A percentile compares a stretch with the other conserved stretches of the same genome.
These are phyloP conservation scores for Sonneratia alba DNA, from an alignment of 345 rosid species.

Conservation along the genomic window DNA sequence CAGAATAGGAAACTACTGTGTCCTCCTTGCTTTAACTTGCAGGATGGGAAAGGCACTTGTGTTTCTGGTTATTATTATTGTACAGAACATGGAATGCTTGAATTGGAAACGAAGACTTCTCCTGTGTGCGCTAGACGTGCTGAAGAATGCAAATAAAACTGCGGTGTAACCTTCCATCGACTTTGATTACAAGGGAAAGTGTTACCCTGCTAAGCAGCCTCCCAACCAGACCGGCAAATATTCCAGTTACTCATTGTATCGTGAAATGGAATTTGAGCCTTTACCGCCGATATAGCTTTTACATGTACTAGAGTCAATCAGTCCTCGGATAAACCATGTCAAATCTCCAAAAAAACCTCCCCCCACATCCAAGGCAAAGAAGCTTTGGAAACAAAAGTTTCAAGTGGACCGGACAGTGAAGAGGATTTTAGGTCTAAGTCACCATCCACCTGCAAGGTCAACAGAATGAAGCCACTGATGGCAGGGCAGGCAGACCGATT, in stretches of 20 bases:
- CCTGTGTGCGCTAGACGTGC: neutral
- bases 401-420: too few species aligned
- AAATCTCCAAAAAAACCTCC: too few species aligned
- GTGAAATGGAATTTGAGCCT: too few species aligned
- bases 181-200: neutral
- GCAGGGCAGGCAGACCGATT: neutral
- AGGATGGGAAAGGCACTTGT: slow-evolving; percentile 14
- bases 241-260: too few species aligned
- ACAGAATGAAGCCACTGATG: neutral
- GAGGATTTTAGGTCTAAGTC: neutral
- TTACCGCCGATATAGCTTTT: too few species aligned
- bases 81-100: slow-evolving; percentile 25
- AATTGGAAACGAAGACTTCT: slow-evolving; percentile 36
- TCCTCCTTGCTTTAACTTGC: slow-evolving; percentile 4
- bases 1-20: neutral
- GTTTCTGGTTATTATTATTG: neutral
- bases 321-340: too few species aligned
- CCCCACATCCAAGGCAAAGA: too few species aligned
- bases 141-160: neutral
- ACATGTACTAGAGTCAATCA: too few species aligned
- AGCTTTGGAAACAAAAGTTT: too few species aligned
- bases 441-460: neutral
- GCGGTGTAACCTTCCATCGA: neutral
- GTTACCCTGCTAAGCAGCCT: neutral
- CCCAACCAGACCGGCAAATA: too few species aligned